Percentiles rank a stretch among this genome's conserved stretches.
phyloP scores from a whole-genome alignment of 1,284 basidiomycete genomes.

The Cystobasidium slooffiae region DNA sequence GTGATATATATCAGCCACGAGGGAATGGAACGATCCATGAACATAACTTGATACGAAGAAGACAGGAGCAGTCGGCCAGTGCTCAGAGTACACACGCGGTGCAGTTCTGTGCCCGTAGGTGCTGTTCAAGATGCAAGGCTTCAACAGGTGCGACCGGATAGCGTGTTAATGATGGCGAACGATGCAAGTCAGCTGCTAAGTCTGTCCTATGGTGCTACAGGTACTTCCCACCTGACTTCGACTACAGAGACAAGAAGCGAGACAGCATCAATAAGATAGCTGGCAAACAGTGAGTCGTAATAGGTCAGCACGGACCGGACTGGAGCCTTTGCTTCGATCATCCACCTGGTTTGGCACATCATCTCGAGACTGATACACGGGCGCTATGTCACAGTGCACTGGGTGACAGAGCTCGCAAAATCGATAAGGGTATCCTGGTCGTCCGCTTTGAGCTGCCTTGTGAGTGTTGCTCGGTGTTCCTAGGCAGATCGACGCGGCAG shows the following conservation, averaged over 20 bases:
- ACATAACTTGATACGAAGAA: too few species aligned
- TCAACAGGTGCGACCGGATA: slow-evolving; percentile 26
- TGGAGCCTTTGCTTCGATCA: neutral
- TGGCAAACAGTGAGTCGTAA: slow-evolving; percentile 38
- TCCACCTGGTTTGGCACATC: neutral
- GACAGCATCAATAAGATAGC: slow-evolving; percentile 43
- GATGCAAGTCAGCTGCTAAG: neutral
- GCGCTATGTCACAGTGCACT: slow-evolving; percentile 60
- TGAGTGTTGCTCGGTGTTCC: slow-evolving; percentile 22
- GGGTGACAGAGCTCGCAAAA: slow-evolving; percentile 69
- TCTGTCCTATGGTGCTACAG: neutral
- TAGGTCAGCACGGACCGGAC: neutral
- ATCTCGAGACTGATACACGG: neutral
- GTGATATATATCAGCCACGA: too few species aligned
- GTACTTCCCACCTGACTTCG: slow-evolving; percentile 42
- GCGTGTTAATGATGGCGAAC: neutral
- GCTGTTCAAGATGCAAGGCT: slow-evolving; percentile 36
- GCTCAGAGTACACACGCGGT: too few species aligned
- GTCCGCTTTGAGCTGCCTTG: slow-evolving; percentile 64
- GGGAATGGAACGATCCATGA: too few species aligned
- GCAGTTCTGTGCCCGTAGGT: too few species aligned
- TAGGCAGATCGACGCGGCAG: neutral
- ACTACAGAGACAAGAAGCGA: slow-evolving; percentile 37
- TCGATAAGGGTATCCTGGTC: slow-evolving; percentile 91
- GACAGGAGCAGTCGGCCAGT: too few species aligned